Conservation (phyloP, 768 basidiomycete genomes). For the Pleurotus salmoneostramineus region DNA sequence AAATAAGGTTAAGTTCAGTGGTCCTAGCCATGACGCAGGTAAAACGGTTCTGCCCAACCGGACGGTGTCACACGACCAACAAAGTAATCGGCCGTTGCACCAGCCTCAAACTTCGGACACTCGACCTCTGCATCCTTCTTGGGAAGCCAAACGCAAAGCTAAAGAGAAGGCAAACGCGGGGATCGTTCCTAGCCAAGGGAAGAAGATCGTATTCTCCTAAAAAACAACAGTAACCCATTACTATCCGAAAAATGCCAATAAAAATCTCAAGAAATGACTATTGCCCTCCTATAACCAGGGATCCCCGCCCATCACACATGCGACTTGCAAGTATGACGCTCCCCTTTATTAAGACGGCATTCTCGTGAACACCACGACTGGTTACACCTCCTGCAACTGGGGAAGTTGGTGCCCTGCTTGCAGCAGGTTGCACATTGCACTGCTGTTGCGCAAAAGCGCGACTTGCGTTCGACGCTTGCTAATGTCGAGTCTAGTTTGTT, state of each 20-base stretch:
- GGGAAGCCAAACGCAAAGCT: slow-evolving; percentile 88
- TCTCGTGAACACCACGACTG: slow-evolving; percentile 63
- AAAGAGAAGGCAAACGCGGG: slow-evolving; percentile 66
- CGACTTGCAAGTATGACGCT: slow-evolving; percentile 42
- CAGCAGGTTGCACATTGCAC: slow-evolving; percentile 47
- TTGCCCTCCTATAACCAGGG: background rate
- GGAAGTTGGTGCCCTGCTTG: slow-evolving; percentile 51
- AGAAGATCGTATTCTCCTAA: slow-evolving; percentile 71
- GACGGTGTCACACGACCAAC: slow-evolving; percentile 1
- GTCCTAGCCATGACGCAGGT: background rate
- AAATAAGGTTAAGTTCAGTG: background rate
- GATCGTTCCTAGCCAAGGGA: slow-evolving; percentile 70
- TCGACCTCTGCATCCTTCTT: slow-evolving; percentile 81
- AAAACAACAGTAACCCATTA: background rate
- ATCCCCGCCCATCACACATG: background rate
- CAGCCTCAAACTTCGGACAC: slow-evolving; percentile 19
- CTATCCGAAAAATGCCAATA: background rate
- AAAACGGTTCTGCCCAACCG: background rate
- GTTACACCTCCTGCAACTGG: slow-evolving; percentile 56
- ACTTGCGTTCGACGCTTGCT: slow-evolving; percentile 45
- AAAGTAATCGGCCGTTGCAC: background rate
- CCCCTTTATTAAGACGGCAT: slow-evolving; percentile 51
- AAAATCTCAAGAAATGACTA: background rate
- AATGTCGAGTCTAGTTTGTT: slow-evolving; percentile 42
- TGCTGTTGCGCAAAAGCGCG: slow-evolving; percentile 39